Base-by-base conservation (phyloP, 345 rosid species). In the Lepidium didymum region DNA sequence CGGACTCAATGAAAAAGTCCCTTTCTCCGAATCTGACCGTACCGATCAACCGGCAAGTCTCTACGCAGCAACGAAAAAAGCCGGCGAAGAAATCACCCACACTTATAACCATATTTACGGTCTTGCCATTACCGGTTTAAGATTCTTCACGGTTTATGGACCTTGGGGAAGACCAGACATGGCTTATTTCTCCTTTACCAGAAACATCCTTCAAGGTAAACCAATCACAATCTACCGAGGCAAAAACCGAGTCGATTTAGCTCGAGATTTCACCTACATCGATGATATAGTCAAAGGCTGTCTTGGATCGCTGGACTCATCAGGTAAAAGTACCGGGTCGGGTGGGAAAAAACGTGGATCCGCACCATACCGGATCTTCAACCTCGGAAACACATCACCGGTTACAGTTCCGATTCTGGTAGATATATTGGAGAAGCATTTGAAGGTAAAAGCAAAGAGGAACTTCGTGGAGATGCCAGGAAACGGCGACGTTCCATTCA, bases 121-220 rank as follows among this genome's bases (percentile, higher is more conserved):
- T 2, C 79, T 89, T 7, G 79, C 96, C 7, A 78, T 89, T 7
- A 89, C 96, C 66, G 96, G 93, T 47, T 72, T 89, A 6, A 72
- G 94, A 40, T 90, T 90, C 66, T 90, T 90, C 73, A 90, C 96
- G 27, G 94, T 90, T 18, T 90, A 90, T 73, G 94, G 96, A 0
- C 94, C 96, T 0, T 90, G 94, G 94, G 94, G 96, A 18, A 58
- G 96, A 47, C 93, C 96, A 23, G 96, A 90, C 56, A 90, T 90
- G 96, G 96, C 96, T 11, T 90, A 90, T 45, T 90, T 90, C 75
- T 84, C 82, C 5, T 87, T 87, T 23, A 85, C 89, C 2, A 54
- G 80, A 52, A 82, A 84, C 18, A 89, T 89, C 7, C 67, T 89
- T 1, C 90, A 89, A 63, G 96, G 96, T 3, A 89, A 87, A 49